A percentile compares a stretch with the other conserved stretches of the same genome.
These are phyloP conservation scores for Penicillium thymicola DNA, from an alignment of 2,329 filamentous ascomycete species.

Conservation along the genomic window DNA sequence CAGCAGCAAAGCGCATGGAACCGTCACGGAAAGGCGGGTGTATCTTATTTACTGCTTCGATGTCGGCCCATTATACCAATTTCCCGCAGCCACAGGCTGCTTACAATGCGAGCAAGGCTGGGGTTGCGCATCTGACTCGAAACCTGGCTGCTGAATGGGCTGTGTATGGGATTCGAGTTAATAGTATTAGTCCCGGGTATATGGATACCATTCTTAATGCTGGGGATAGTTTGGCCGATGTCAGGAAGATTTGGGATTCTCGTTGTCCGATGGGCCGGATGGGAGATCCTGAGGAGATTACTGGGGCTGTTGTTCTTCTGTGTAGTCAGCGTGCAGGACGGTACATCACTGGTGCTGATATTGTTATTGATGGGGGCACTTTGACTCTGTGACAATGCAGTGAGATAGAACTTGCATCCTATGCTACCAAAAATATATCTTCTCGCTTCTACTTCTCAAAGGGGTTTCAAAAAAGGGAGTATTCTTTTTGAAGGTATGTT, in stretches of 20 bases:
- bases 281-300: constrained; percentile 61
- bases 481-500: neutral
- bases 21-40: constrained; percentile 45
- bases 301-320: constrained; percentile 60
- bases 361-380: constrained; percentile 60
- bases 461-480: no score
- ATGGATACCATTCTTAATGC: constrained; percentile 75
- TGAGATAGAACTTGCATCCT: neutral
- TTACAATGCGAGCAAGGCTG: constrained; percentile 72
- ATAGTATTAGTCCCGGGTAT: constrained; percentile 69
- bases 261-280: constrained; percentile 64
- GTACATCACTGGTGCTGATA: constrained; percentile 67
- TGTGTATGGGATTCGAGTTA: constrained; percentile 65
- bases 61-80: constrained; percentile 67
- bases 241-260: constrained; percentile 55
- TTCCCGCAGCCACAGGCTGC: constrained; percentile 68
- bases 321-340: constrained; percentile 56
- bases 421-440: neutral
- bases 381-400: neutral
- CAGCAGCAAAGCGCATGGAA: constrained; percentile 47
- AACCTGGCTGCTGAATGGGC: constrained; percentile 72
- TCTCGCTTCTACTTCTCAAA: neutral
- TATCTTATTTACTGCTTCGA: constrained; percentile 60
- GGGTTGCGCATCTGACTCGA: constrained; percentile 60
- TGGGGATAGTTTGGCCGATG: constrained; percentile 55